These are phyloP conservation scores for Paulinella micropora DNA, from an alignment of 78 protist species.

Conservation along the genomic window DNA sequence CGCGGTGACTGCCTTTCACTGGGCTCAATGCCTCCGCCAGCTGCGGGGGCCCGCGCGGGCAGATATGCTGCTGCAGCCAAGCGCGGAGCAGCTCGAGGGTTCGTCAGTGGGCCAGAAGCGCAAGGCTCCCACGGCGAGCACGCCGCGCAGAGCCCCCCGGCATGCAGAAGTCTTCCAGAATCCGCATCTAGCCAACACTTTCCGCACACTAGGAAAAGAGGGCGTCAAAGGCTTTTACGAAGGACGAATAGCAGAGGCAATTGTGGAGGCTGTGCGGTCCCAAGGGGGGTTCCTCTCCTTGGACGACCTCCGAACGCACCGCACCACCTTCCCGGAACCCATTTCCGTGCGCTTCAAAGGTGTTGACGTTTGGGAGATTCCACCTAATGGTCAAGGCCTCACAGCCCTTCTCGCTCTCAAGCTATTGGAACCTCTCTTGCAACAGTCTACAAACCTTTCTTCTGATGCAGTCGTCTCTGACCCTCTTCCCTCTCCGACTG, in stretches of 20 bases:
- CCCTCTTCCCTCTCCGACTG: no score
- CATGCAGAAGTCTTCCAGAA: conserved; percentile 39
- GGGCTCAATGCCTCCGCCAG: neutral
- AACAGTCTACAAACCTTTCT: no score
- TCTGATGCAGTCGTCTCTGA: no score
- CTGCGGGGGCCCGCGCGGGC: neutral
- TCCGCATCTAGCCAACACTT: conserved; percentile 34
- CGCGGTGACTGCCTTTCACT: neutral
- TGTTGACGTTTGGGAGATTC: conserved; percentile 40
- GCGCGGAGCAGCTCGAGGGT: no score
- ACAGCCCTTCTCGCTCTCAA: conserved; percentile 57
- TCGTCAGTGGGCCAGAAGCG: no score
- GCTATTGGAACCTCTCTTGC: conserved; percentile 7
- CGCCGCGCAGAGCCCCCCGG: no score
- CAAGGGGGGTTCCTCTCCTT: conserved; percentile 48
- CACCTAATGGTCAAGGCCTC: conserved; percentile 73
- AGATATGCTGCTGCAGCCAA: neutral
- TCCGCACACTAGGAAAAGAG: conserved; percentile 21
- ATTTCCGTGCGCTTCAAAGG: conserved; percentile 32
- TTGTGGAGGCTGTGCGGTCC: conserved; percentile 20
- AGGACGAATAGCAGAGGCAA: conserved; percentile 50
- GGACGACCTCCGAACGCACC: conserved; percentile 48
- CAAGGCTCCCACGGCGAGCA: no score
- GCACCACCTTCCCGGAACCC: conserved; percentile 22
- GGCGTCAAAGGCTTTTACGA: conserved; percentile 56